Evolutionary conservation across 176 grass and related monocot genomes (phyloP), one percentile per base, ranked within the genome.

Genomic region (Paspalum vaginatum): DNA sequence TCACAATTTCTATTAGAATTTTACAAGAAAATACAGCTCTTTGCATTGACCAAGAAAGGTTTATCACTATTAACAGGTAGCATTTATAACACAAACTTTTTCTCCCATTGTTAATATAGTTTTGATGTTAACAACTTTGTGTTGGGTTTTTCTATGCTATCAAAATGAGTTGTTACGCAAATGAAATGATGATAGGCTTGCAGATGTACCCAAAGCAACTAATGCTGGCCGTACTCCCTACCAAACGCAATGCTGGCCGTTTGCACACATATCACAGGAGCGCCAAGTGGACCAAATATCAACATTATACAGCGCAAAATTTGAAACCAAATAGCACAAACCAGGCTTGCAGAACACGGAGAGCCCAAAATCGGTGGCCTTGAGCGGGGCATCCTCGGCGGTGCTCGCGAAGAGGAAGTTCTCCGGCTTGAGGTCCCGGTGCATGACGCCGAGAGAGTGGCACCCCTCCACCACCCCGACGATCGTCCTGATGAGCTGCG

Each of bases 391-490:
- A 65, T 99, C 92, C 84, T 99, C 96, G 0, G 87, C 86, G 5
- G 81, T 61, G 84, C 86, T 93, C 8, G 92, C 88, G 8, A 99
- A 95, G 45, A 99, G 82, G 83, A 99, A 99, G n/a, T 99, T 99
- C 72, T 99, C 95, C 11, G 95, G 95, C 75, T 98, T 98, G 27
- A 98, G 87, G 80, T 98, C 95, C 2, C 95, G 83, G 58, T 98
- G 95, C 95, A 98, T 98, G 76, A 98, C 95, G 12, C 95, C 92
- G 6, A 98, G 91, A 43, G 95, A 94, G 69, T 98, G 95, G 81
- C 95, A 98, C 0, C 91, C 92, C 70, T 94, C 83, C 10, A 98
- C 95, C 56, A 98, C 95, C 6, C 95, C 89, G 13, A 98, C 89
- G 62, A 97, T 94, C 7, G 94, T 97, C 72, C 78, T 80, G 70